Conservation (phyloP, 345 rosid species). For the Gossypium arboreum region DNA sequence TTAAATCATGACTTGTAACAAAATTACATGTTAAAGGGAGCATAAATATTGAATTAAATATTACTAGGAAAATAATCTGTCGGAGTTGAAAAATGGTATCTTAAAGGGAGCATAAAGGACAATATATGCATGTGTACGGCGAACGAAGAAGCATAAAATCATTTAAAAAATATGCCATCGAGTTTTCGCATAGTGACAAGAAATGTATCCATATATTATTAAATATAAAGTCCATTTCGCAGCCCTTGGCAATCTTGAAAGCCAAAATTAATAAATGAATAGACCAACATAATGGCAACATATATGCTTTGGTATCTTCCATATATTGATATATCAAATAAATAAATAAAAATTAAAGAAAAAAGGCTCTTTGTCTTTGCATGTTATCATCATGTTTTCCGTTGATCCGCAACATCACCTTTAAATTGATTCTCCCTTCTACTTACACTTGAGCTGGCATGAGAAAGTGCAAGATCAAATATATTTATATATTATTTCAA, state of each 20-base stretch:
- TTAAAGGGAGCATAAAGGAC: too few relatives aligned
- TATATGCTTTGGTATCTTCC: constrained; percentile 6
- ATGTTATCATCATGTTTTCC: neutral
- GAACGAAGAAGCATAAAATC: too few relatives aligned
- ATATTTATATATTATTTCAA: too few relatives aligned
- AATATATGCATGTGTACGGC: neutral
- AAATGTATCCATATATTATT: neutral
- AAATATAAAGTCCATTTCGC: neutral
- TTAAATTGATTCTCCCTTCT: neutral
- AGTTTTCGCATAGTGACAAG: neutral
- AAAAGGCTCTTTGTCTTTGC: neutral
- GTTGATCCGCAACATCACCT: neutral
- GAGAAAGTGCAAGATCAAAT: neutral
- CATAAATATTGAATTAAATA: too few relatives aligned
- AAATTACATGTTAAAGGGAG: too few relatives aligned
- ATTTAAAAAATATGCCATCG: neutral
- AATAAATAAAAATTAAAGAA: neutral
- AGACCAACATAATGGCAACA: neutral
- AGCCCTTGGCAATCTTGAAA: constrained; percentile 6
- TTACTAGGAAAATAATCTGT: too few relatives aligned
- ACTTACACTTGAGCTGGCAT: neutral
- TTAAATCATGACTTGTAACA: too few relatives aligned
- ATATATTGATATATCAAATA: neutral
- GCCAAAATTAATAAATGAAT: neutral
- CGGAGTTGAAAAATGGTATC: too few relatives aligned